These are phyloP conservation scores for Triticum dicoccoides DNA, from an alignment of 176 grass and related monocot genomes.

Conservation along the genomic window DNA sequence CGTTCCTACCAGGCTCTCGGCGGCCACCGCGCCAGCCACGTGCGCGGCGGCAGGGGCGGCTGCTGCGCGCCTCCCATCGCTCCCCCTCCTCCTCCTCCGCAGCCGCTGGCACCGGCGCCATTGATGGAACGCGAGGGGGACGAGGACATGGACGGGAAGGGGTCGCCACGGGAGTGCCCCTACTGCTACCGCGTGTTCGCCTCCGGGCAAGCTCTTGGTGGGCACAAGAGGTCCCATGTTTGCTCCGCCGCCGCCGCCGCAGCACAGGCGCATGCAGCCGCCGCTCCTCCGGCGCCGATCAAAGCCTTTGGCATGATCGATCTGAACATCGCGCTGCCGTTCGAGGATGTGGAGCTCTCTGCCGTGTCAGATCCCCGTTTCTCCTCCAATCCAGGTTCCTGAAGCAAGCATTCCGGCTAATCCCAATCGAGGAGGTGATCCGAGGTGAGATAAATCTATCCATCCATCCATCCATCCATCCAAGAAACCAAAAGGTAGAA, in stretches of 20 bases:
- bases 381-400: slow-evolving; percentile 21
- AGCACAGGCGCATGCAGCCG: not conserved
- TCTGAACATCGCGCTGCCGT: slow-evolving; percentile 57
- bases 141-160: slow-evolving; percentile 28
- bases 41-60: slow-evolving; percentile 36
- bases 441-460: slow-evolving; percentile 35
- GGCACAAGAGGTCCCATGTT: slow-evolving; percentile 68
- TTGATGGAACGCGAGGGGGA: slow-evolving; percentile 20
- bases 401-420: slow-evolving; percentile 23
- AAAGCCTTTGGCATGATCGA: slow-evolving; percentile 49
- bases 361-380: slow-evolving; percentile 50
- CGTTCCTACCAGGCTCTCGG: slow-evolving; percentile 76
- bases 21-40: slow-evolving; percentile 64
- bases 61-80: slow-evolving; percentile 35
- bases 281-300: not conserved
- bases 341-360: slow-evolving; percentile 58
- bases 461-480: not conserved
- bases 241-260: slow-evolving; percentile 24
- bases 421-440: slow-evolving; percentile 22
- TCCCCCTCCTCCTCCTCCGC: not conserved
- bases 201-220: slow-evolving; percentile 76
- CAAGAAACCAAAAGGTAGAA: slow-evolving; percentile 16
- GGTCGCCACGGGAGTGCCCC: slow-evolving; percentile 43
- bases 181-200: slow-evolving; percentile 63
- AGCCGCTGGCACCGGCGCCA: slow-evolving; percentile 13